Base-by-base conservation (phyloP, 441 rosid genomes). In the Adansonia gregorii region DNA sequence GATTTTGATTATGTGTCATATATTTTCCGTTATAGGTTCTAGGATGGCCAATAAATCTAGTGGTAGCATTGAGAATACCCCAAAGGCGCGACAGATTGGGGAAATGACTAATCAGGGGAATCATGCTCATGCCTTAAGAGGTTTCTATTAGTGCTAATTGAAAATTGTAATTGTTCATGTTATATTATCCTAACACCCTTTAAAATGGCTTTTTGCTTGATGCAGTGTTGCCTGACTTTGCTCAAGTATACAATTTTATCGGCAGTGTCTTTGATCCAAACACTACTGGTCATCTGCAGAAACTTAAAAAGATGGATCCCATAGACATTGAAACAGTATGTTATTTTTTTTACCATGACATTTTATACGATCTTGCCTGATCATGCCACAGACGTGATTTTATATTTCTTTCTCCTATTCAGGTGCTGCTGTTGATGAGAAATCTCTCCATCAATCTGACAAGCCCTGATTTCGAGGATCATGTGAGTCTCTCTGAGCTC, bases 51-150 rank as follows among this genome's bases (percentile, higher is more conserved):
- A 87, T 84, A 92, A 92, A 80, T 88, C 84, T 73, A 89, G 90
- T 79, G 93, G 94, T 83, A 89, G 95, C 82, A 85, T 87, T 46
- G 94, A 89, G 79, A 88, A 91, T 80, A 87, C 89, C 77, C 90
- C 89, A 17, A 88, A 85, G 83, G 78, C 88, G 76, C 87, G 54
- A 67, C 72, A 83, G 31, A 73, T 24, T 54, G 83, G 80, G 60
- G 93, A 94, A 77, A 75, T 85, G 65, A 78, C 81, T 68, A 92
- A 92, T 22, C 95, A 78, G 70, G 90, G 83, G 31, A 92, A 86
- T 79, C 82, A 65, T 77, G 83, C 86, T 74, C 93, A 88, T 80
- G 83, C 91, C 78, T 81, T 89, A 82, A 86, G 98, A 87, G 97
- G 98, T 89, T 69, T 66, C n/a, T 8, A 31, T 75, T 20, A n/a